Percentiles rank a stretch among this genome's conserved stretches.
These are phyloP conservation scores for Anacardium occidentale DNA, from an alignment of 345 rosid species.

Conservation along the genomic window DNA sequence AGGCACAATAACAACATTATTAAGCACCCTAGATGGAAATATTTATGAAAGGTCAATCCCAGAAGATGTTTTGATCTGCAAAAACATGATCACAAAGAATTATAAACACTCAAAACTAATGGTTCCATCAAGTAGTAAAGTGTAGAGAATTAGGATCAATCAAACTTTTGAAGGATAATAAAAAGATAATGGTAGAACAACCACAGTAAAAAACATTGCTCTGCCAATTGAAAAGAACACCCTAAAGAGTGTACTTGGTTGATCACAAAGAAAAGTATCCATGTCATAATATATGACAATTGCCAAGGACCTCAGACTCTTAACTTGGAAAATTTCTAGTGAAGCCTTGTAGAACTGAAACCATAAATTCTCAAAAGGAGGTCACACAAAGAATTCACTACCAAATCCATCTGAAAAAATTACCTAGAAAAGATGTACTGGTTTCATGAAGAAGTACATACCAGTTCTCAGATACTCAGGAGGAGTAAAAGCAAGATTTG, in stretches of 20 bases:
- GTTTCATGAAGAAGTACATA: constrained; percentile 18
- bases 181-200: background rate
- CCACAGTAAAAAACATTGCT: background rate
- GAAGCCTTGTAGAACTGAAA: background rate
- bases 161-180: background rate
- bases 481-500: constrained; percentile 93
- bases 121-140: background rate
- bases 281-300: background rate
- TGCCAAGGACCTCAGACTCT: background rate
- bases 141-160: constrained; percentile 1
- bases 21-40: background rate
- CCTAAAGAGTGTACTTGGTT: background rate
- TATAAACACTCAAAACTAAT: constrained; percentile 8
- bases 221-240: background rate
- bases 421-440: background rate
- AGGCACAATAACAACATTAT: background rate
- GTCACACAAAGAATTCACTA: background rate
- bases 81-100: background rate
- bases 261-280: background rate
- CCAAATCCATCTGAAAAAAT: background rate
- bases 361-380: background rate
- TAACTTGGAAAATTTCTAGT: background rate
- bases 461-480: constrained; percentile 97
- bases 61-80: background rate
- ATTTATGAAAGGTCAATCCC: background rate